phyloP scores from a whole-genome alignment of 2,329 filamentous ascomycete species.

The Fusarium sp. region DNA sequence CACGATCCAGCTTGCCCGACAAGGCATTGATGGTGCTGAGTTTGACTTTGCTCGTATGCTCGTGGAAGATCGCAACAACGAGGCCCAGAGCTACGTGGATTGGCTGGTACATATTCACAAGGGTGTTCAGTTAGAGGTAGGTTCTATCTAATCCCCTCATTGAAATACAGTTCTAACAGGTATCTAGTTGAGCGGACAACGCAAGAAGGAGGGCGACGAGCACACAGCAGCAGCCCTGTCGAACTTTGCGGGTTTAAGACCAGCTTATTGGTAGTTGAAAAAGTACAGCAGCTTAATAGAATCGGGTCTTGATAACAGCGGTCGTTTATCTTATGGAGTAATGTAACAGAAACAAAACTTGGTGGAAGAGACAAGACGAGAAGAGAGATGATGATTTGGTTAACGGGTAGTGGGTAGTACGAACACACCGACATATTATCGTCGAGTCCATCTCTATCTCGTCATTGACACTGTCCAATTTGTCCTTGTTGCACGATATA shows the following conservation, averaged over 20 bases:
- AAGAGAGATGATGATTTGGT: constrained; percentile 22
- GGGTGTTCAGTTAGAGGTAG: constrained; percentile 88
- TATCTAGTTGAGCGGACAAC: constrained; percentile 73
- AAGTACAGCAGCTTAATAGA: constrained; percentile 26
- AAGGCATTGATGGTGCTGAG: constrained; percentile 93
- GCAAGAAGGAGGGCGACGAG: constrained; percentile 75
- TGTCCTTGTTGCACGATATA: constrained; percentile 8
- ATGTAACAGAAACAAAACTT: constrained; percentile 32
- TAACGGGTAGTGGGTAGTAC: constrained; percentile 41
- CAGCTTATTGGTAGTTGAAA: constrained; percentile 67
- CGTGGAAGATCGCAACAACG: constrained; percentile 95
- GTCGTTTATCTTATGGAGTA: constrained; percentile 24
- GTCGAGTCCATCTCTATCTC: constrained; percentile 21
- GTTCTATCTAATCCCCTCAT: constrained; percentile 42
- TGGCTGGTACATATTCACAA: constrained; percentile 97
- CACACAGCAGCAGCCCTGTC: constrained; percentile 59
- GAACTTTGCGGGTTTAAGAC: constrained; percentile 70
- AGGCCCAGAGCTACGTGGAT: constrained; percentile 97
- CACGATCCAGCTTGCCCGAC: constrained; percentile 89
- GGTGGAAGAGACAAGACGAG: constrained; percentile 8
- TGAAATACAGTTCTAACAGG: constrained; percentile 21
- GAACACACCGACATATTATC: constrained; percentile 28
- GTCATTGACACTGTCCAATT: constrained; percentile 2
- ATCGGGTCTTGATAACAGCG: constrained; percentile 29
- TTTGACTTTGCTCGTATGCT: constrained; percentile 94